Percentiles rank a stretch among this genome's conserved stretches.
Evolutionary conservation across 2,329 filamentous ascomycete species (phyloP).

Genomic region (Thermothelomyces thermophilus): DNA sequence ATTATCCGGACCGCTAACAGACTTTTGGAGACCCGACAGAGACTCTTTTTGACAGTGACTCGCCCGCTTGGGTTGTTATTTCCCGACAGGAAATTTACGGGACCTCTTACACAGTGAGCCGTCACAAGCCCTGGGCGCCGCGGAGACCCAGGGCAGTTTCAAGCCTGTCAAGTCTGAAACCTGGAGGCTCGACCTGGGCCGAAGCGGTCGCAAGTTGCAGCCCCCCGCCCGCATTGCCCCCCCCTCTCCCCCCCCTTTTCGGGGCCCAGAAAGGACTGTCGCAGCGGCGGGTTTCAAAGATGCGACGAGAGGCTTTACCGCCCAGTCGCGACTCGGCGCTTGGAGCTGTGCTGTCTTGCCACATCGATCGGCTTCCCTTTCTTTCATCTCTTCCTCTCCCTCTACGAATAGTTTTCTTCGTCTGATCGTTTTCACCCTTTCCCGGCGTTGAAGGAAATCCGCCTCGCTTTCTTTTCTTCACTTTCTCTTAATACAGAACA

Average conservation of each 20-base stretch:
- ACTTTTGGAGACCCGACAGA: too few relatives aligned
- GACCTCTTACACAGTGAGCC: too few relatives aligned
- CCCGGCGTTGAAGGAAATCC: background rate
- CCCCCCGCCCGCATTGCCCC: constrained; percentile 4
- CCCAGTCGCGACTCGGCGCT: constrained; percentile 7
- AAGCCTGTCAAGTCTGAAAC: background rate
- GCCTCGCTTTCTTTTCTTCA: background rate
- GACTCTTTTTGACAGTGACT: too few relatives aligned
- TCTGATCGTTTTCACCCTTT: constrained; percentile 1
- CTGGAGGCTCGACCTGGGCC: background rate
- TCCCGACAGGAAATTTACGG: too few relatives aligned
- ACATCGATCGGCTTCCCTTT: constrained; percentile 4
- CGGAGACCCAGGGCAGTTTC: too few relatives aligned
- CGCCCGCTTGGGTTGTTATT: too few relatives aligned
- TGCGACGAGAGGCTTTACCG: constrained; percentile 5
- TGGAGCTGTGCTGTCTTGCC: background rate
- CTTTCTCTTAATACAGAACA: constrained; percentile 1
- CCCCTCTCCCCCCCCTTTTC: background rate
- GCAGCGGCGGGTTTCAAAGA: constrained; percentile 11
- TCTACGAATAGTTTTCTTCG: too few relatives aligned
- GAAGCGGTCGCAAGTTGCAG: background rate
- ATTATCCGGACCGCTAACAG: too few relatives aligned
- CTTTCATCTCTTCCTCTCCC: background rate
- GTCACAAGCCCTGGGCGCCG: too few relatives aligned
- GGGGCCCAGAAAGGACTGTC: background rate